A percentile compares a stretch with the other conserved stretches of the same genome.
Conservation (phyloP, 192 early-diverging fungal species). For the Chytriomyces sp. region DNA sequence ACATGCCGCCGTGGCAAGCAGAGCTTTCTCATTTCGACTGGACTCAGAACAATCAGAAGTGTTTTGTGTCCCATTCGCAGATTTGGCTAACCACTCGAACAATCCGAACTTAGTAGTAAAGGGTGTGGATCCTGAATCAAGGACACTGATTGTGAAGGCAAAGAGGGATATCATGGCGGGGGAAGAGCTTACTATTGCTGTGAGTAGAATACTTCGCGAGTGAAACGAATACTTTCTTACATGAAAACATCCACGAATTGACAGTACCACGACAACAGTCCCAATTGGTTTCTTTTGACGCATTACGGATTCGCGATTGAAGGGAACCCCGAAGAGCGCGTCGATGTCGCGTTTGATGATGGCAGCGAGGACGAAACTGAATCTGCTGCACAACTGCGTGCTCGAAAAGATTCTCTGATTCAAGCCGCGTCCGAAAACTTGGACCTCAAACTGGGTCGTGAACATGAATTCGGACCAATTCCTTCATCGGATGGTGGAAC, state of each 20-base stretch:
- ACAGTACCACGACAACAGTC: slow-evolving; percentile 13
- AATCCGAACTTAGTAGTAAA: slow-evolving; percentile 9
- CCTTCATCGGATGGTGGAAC: neutral
- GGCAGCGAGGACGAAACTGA: neutral
- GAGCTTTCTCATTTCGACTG: slow-evolving; percentile 9
- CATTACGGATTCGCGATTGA: slow-evolving; percentile 24
- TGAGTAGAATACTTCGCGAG: no score
- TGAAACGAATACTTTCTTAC: no score
- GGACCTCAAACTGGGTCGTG: neutral
- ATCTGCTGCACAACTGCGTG: neutral
- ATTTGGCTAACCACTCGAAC: slow-evolving; percentile 17
- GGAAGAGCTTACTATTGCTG: slow-evolving; percentile 24
- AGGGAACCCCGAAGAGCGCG: slow-evolving; percentile 10
- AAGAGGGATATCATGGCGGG: neutral
- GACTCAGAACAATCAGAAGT: slow-evolving; percentile 16
- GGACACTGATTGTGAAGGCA: slow-evolving; percentile 6
- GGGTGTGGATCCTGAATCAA: neutral
- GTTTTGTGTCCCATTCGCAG: slow-evolving; percentile 11
- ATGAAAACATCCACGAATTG: no score
- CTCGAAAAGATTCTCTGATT: slow-evolving; percentile 3
- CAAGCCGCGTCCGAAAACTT: neutral
- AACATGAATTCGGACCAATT: slow-evolving; percentile 13
- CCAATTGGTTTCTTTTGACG: slow-evolving; percentile 12
- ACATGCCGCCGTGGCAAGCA: slow-evolving; percentile 7
- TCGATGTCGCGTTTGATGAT: slow-evolving; percentile 9